Evolutionary conservation across 805 yeast genomes (phyloP).

Genomic region (Kurtzmaniella fragi): DNA sequence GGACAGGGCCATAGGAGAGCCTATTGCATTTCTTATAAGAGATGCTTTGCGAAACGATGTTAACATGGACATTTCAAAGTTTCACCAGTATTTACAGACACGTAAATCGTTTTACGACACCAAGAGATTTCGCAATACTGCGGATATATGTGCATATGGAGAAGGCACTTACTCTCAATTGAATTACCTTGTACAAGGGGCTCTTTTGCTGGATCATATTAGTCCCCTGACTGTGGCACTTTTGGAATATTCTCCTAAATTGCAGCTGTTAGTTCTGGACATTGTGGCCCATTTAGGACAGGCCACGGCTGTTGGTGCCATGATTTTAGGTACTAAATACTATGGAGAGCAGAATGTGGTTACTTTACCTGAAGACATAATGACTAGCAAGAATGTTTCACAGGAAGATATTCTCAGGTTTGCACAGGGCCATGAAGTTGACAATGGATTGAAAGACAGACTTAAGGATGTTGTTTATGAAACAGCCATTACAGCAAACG

Average conservation of each 20-base stretch:
- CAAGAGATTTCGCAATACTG: constrained; percentile 42
- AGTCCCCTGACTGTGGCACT: constrained; percentile 51
- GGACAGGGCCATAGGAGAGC: constrained; percentile 49
- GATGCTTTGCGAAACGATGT: constrained; percentile 47
- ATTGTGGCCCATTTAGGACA: constrained; percentile 80
- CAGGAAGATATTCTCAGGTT: constrained; percentile 59
- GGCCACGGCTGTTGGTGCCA: constrained; percentile 65
- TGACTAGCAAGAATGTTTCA: constrained; percentile 49
- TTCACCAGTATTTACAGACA: constrained; percentile 57
- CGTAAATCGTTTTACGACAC: constrained; percentile 49
- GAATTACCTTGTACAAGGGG: constrained; percentile 60
- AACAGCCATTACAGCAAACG: constrained; percentile 72
- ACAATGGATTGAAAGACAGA: constrained; percentile 22
- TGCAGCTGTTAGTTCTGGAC: constrained; percentile 48
- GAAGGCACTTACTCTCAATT: constrained; percentile 76
- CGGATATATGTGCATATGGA: constrained; percentile 67
- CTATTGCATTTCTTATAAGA: constrained; percentile 55
- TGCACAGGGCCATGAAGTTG: constrained; percentile 36
- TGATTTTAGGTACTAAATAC: constrained; percentile 55
- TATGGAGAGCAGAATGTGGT: constrained; percentile 50
- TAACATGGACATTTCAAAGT: constrained; percentile 47
- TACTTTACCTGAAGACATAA: constrained; percentile 57
- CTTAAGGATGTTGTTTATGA: constrained; percentile 61
- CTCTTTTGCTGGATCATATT: constrained; percentile 50
- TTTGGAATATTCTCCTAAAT: constrained; percentile 39